Evolutionary conservation across 2,329 filamentous ascomycete genomes (phyloP).

Genomic region (Pestalotiopsis sp.): DNA sequence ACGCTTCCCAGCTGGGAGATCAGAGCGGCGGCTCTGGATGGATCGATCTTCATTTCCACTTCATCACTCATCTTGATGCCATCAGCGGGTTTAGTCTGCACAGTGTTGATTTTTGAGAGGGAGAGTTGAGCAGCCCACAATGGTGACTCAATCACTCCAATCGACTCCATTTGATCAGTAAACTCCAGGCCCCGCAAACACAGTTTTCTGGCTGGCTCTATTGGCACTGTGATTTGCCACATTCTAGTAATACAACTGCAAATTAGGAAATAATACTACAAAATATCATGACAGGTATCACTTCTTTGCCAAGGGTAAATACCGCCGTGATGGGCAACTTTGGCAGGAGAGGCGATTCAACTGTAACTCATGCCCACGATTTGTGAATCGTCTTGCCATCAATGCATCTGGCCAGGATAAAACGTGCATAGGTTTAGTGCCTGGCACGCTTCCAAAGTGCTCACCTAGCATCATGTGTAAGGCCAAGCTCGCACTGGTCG

Average conservation of each 20-base stretch:
- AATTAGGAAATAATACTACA: not conserved
- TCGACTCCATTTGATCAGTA: not conserved
- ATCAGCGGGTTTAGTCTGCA: not conserved
- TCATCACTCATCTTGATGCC: constrained; percentile 42
- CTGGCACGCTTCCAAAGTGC: too few relatives aligned
- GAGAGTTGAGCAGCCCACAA: not conserved
- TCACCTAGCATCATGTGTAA: too few relatives aligned
- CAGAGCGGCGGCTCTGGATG: constrained; percentile 62
- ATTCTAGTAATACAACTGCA: not conserved
- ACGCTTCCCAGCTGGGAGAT: constrained; percentile 64
- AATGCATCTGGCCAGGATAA: too few relatives aligned
- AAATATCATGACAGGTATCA: not conserved
- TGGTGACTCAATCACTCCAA: not conserved
- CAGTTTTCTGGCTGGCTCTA: not conserved
- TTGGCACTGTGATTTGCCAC: not conserved
- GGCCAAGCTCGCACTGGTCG: too few relatives aligned
- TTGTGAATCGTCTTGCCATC: too few relatives aligned
- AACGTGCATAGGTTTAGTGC: too few relatives aligned
- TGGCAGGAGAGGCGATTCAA: too few relatives aligned
- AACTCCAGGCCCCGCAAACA: not conserved
- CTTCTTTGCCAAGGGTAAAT: too few relatives aligned
- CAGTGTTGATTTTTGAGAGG: not conserved
- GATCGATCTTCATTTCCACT: constrained; percentile 62
- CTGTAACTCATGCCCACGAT: too few relatives aligned
- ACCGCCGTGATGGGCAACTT: too few relatives aligned